Base-by-base conservation (phyloP, 208 protist species). In the Tritrichomonas foetus region DNA sequence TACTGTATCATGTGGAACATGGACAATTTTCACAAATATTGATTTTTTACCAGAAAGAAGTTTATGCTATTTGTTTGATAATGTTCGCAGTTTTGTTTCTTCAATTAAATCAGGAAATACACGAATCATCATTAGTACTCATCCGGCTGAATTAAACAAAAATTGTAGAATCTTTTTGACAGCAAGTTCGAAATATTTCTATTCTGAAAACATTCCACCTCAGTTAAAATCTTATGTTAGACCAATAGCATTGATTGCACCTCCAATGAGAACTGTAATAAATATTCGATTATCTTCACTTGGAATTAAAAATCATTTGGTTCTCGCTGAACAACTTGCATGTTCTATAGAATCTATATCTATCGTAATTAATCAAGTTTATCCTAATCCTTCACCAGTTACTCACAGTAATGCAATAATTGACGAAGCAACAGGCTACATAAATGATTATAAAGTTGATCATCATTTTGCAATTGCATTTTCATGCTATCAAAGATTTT, bases 31-130 rank as follows among this genome's bases (percentile, higher is more conserved):
- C 57, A 57, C 33, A 57, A 16, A 89, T 61, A 14, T 89, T 27
- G 47, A 89, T 9, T 57, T 33, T 20, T 53, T 89, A 47, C 5
- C 25, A 57, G 3, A 89, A 20, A 53, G 30, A 89, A n/a, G 41
- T 57, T 57, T 89, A 57, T 89, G 78, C 39, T 89, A 61, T 57
- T 39, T 89, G 8, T 89, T 57, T 50, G 78, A 89, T 89, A 89
- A 53, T 27, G 39, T 89, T 57, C 41, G 47, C 3, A 57, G 5
- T 41, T 53, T 57, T 8, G 33, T 33, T 41, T 27, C 33, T 14
- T 22, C 47, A 36, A 16, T 41, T 9, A 57, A n/a, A 61, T 44
- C 78, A 57, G 39, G 39, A 47, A n/a, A 14, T 53, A 25, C 44
- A 20, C 25, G 39, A 39, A 89, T 89, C 9, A 89, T 57, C 5